A percentile compares a stretch with the other conserved stretches of the same genome.
phyloP scores from a whole-genome alignment of 2,329 filamentous ascomycete genomes.

The Teratosphaeria gauchensis region DNA sequence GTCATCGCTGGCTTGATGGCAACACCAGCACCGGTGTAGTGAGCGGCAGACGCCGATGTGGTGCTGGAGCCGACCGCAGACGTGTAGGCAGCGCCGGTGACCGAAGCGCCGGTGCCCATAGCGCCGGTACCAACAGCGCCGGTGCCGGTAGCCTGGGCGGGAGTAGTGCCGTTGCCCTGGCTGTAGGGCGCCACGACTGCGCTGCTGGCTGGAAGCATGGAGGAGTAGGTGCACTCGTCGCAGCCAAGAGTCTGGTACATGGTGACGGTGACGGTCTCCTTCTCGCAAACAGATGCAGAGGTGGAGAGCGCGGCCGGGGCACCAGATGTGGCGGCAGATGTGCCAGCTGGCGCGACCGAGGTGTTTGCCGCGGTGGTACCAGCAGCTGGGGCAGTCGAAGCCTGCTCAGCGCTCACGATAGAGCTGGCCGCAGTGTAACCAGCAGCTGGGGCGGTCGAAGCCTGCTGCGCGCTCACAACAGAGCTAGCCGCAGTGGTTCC shows the following conservation, averaged over 20 bases:
- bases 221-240: constrained; percentile 6
- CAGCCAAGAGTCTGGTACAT: constrained; percentile 3
- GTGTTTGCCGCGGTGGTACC: too few species aligned
- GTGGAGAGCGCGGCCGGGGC: not conserved
- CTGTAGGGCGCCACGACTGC: not conserved
- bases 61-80: not conserved
- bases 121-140: not conserved
- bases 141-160: not conserved
- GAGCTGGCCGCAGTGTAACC: not conserved
- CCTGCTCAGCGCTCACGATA: not conserved
- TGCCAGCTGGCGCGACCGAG: not conserved
- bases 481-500: not conserved
- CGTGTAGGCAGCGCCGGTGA: not conserved
- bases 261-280: constrained; percentile 1
- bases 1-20: constrained; percentile 3
- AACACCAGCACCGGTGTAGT: constrained; percentile 1
- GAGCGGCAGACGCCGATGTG: not conserved
- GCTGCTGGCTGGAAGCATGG: constrained; percentile 1
- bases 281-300: not conserved
- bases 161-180: not conserved
- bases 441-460: not conserved
- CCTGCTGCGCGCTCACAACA: not conserved
- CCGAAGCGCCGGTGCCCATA: not conserved
- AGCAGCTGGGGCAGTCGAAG: not conserved
- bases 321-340: not conserved